A percentile compares a stretch with the other conserved stretches of the same genome.
phyloP scores from a whole-genome alignment of 306 rosid genomes.

The Fragaria iinumae region DNA sequence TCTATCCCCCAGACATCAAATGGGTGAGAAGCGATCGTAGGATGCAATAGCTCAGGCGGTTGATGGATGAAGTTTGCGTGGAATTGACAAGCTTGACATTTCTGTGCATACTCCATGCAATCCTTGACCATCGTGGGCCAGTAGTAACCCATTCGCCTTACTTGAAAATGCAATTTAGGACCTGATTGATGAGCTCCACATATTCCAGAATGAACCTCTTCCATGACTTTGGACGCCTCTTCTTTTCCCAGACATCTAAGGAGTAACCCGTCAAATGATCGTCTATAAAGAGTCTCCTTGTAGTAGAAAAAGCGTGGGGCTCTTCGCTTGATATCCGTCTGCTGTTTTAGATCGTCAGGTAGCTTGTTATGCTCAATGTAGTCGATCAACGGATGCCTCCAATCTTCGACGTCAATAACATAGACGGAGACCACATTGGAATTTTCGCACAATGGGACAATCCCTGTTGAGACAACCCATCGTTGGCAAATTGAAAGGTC shows the following conservation, averaged over 20 bases:
- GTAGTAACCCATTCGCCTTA: not conserved
- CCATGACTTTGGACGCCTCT: no score
- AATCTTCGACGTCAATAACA: not conserved
- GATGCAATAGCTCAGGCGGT: no score
- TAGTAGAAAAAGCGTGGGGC: not conserved
- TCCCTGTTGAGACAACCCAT: not conserved
- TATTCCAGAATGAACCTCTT: not conserved
- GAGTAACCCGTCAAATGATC: not conserved
- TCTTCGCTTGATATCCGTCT: not conserved
- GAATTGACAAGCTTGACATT: no score
- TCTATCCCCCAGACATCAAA: not conserved
- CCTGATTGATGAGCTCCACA: not conserved
- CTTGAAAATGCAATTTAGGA: not conserved
- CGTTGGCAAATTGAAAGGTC: not conserved
- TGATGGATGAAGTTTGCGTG: no score
- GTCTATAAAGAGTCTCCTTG: not conserved
- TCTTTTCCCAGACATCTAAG: no score
- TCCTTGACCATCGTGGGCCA: no score
- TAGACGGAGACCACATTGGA: not conserved
- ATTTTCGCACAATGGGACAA: not conserved
- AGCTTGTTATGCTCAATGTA: not conserved
- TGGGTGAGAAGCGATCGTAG: not conserved
- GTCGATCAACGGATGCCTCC: not conserved
- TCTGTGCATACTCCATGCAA: no score
- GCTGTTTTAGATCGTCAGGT: not conserved